These are phyloP conservation scores for Fusarium veterinarium DNA, from an alignment of 2,329 filamentous ascomycete species.

Conservation along the genomic window DNA sequence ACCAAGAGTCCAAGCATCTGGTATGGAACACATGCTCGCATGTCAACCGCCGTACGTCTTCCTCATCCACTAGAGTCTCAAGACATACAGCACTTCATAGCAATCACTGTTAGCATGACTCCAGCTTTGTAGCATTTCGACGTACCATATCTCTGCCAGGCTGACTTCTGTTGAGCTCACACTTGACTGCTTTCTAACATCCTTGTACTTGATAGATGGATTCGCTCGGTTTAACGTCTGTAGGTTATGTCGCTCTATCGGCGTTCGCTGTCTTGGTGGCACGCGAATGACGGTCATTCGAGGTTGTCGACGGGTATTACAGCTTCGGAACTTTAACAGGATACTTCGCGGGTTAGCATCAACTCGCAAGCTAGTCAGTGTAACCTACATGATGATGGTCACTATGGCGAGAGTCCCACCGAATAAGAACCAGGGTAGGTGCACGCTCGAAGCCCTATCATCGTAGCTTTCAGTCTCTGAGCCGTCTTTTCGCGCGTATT, in stretches of 20 bases:
- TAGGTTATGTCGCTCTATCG: not conserved
- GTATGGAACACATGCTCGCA: conserved; percentile 15
- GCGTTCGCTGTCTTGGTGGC: not conserved
- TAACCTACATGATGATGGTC: not conserved
- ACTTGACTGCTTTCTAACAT: not conserved
- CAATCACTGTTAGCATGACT: fast-evolving
- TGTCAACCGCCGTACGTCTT: not conserved
- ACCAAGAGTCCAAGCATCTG: not conserved
- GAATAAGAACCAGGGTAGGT: conserved; percentile 19
- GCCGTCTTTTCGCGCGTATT: no score
- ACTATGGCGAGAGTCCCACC: conserved; percentile 12
- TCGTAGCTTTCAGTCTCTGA: not conserved
- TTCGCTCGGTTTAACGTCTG: not conserved
- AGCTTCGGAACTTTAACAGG: not conserved
- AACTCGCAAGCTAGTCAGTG: not conserved
- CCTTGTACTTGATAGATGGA: not conserved
- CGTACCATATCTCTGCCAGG: conserved; percentile 5
- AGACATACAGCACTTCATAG: not conserved
- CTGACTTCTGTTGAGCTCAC: not conserved
- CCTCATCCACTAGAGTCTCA: not conserved
- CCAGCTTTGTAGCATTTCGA: fast-evolving
- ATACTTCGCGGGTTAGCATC: not conserved
- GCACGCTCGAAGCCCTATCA: conserved; percentile 3
- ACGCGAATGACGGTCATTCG: not conserved
- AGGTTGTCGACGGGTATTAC: not conserved